Evolutionary conservation across 202 grass and related monocot species (phyloP).

Genomic region (Musa balbisiana): DNA sequence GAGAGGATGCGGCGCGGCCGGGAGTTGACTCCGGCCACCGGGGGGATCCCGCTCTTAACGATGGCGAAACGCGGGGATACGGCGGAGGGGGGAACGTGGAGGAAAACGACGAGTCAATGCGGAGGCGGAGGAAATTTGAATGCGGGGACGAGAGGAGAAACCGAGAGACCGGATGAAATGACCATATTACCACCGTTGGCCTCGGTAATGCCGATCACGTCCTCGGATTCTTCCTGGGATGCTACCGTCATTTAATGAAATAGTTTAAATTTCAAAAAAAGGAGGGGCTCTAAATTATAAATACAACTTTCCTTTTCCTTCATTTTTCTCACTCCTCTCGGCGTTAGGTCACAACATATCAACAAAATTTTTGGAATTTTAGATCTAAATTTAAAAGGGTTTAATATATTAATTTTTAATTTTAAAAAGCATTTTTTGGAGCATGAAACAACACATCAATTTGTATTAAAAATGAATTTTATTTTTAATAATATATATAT

Average conservation of each 20-base stretch:
- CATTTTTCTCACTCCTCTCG: no score
- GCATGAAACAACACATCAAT: no score
- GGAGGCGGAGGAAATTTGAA: conserved; percentile 67
- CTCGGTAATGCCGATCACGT: not conserved
- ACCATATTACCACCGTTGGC: conserved; percentile 31
- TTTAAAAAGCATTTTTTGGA: no score
- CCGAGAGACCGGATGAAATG: not conserved
- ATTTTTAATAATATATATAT: no score
- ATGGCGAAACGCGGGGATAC: not conserved
- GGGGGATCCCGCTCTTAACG: not conserved
- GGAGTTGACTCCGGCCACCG: not conserved
- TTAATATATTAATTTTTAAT: no score
- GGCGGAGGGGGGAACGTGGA: conserved; percentile 8
- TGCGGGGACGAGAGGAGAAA: conserved; percentile 37
- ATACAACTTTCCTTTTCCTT: not conserved
- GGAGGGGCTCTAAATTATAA: not conserved
- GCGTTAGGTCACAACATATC: no score
- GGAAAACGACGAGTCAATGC: not conserved
- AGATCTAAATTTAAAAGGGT: no score
- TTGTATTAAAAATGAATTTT: no score
- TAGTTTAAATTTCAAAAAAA: conserved; percentile 1
- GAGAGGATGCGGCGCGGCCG: no score
- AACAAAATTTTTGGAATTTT: no score
- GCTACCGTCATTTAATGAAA: not conserved
- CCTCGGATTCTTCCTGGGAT: not conserved